Evolutionary conservation across 2,329 filamentous ascomycete genomes (phyloP).

Genomic region (Periconia sp.): DNA sequence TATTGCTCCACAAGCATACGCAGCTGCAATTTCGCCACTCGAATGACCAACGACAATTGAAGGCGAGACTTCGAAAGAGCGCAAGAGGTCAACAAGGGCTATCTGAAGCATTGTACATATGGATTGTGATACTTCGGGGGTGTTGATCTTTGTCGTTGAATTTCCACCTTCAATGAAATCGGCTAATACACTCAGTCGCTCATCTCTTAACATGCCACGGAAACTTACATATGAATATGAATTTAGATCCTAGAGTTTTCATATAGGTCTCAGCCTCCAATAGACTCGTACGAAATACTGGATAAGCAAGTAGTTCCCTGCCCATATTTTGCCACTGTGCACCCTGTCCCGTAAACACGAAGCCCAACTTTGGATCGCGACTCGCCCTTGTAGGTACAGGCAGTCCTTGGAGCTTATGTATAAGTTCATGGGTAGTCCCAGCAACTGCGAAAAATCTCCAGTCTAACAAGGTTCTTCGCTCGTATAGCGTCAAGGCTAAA

Average conservation of each 20-base stretch:
- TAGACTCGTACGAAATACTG: not conserved
- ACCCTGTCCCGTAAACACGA: slow-evolving; percentile 36
- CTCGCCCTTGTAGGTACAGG: too few relatives aligned
- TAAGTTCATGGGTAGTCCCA: too few relatives aligned
- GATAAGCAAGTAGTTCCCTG: not conserved
- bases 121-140: not conserved
- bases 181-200: too few relatives aligned
- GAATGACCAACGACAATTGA: slow-evolving; percentile 15
- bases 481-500: too few relatives aligned
- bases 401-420: too few relatives aligned
- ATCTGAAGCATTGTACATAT: slow-evolving; percentile 17
- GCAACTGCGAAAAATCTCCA: too few relatives aligned
- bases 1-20: too few relatives aligned
- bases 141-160: not conserved
- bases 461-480: too few relatives aligned
- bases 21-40: slow-evolving; percentile 18
- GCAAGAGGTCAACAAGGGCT: slow-evolving; percentile 20
- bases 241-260: not conserved
- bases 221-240: not conserved
- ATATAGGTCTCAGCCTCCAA: not conserved
- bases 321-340: slow-evolving; percentile 32
- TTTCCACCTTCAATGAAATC: too few relatives aligned
- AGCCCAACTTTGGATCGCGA: not conserved
- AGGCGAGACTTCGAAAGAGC: slow-evolving; percentile 15
- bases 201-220: too few relatives aligned